Base-by-base conservation (phyloP, 2,329 filamentous ascomycete genomes). In the Pestalotiopsis sp. region DNA sequence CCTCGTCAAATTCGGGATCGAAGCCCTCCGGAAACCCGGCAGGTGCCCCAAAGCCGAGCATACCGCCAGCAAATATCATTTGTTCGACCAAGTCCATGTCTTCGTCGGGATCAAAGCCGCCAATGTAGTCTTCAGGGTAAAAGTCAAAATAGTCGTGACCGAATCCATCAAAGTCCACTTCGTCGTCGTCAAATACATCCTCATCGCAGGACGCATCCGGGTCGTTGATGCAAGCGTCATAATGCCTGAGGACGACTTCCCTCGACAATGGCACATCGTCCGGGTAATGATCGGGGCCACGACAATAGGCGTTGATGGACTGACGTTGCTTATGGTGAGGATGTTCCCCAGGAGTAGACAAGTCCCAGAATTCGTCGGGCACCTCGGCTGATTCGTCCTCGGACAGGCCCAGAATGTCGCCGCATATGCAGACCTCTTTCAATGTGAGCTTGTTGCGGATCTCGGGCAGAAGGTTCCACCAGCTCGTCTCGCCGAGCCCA, bases 341-440 rank as follows among this genome's bases (percentile, higher is more conserved):
- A 41, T 36, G 38, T 6, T 36, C 59, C 27, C 38, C 59, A 3
- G 25, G 25, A 9, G 59, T 62, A 14, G 59, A 31, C 3, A 62
- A 31, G 12, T 62, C 59, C 59, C 59, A 62, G 59, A 36, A 62
- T 20, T 62, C 59, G 27, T 62, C 31, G 31, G 59, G 59, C 14
- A 25, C 25, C 5, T 66, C 63, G 23, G 39, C 70, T 20, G 64
- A 65, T 38, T 65, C 36, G 25, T 67, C 65, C 27, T 62, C 59
- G n/a, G 59, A 36, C 12, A 58, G 25, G 1, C 75, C 75, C 5
- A 67, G 67, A 9, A 76, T 59, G 31, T 72, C 67, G 20, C 73
- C 74, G 61, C 73, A 76, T 31, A 77, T 73, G 58, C 73, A 75
- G 14, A 71, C 74, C 1, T 73, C 67, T 11, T 71, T 68, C 17